Base-by-base conservation (phyloP, 352 stramenopile species). In the Phytopythium vexans region DNA sequence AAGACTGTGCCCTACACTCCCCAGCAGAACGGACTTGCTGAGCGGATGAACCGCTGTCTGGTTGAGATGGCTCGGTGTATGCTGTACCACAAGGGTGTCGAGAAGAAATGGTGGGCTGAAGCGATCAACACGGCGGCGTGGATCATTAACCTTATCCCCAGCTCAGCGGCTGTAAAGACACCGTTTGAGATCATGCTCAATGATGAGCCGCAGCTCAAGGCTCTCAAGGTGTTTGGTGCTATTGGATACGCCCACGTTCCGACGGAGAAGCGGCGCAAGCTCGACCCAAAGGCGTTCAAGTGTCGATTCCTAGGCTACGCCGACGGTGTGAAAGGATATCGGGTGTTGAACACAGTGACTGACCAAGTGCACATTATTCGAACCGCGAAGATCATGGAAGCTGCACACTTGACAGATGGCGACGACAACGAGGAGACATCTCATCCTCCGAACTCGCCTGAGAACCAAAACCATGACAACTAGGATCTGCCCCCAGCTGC, bases 221-320 rank as follows among this genome's bases (percentile, higher is more conserved):
- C 58, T 37, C 40, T 61, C 14, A 54, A 52, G n/a, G 55, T 62
- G 21, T 62, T 62, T 21, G 52, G n/a, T n/a, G n/a, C 60, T 15
- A 4, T 32, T 42, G 60, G 54, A 14, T 67, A 49, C 16, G 60
- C 54, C 5, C 50, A 64, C 41, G 49, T 63, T 46, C 11, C 34
- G 33, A 41, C 55, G 7, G 36, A 34, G 12, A 56, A 57, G 41
- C 52, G 52, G 12, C 37, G 14, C 9, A 73, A 70, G 41, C 34
- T 61, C 3, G 49, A 66, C 14, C 21, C 49, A 5, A 61, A 68
- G 16, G 51, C 45, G 6, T 67, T 58, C 43, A 48, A 66, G 8
- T 70, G 45, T 40, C 54, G 57, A 0, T 62, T 67, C 27, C 7
- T 72, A 34, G 66, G 58, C 12, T 66, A 72, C 41, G 40, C 48